Base-by-base conservation (phyloP, 2,329 filamentous ascomycete species). In the Endocalyx cinctus region DNA sequence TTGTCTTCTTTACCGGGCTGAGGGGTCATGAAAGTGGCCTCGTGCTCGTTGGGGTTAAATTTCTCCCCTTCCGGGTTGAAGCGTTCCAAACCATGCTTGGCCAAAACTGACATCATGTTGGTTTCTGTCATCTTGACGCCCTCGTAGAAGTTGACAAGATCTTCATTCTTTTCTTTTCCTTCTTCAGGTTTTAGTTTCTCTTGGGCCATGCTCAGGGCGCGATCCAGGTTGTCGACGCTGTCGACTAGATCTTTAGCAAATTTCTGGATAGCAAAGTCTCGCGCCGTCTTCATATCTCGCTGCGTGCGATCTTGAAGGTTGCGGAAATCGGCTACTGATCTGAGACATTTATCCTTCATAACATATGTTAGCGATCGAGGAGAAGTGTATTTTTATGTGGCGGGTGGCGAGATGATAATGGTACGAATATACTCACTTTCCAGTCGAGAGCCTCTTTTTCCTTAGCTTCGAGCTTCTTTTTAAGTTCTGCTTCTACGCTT, bases 241-340 rank as follows among this genome's bases (percentile, higher is more conserved):
- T 98, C 92, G 50, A 97, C 79, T 28, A 98, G 81, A 65, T 98
- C 92, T 63, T 87, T 84, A 56, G 90, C 87, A 66, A 98, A 97
- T 49, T 82, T 87, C 60, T 95, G 87, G 55, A 98, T 92, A 54
- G 90, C 92, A 53, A 95, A 98, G 66, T 94, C 86, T 51, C 83
- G 82, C 14, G 90, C 87, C 14, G 77, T 67, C 64, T 92, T 86
- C 60, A 94, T 82, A 50, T 98, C 92, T 57, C 92, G 87, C 61
- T 82, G 77, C 27, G 87, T 94, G 57, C 92, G 87, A 57, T 96
- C 87, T 70, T 97, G 90, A 32, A 98, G 84, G 69, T 97, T 98
- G 60, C 87, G 87, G 77, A 94, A 97, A 55, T 98, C 92, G 66
- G 92, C 92, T 45, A 97, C 81, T 35, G 85, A 84, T 59, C 92